These are phyloP conservation scores for Saturnispora bothae DNA, from an alignment of 805 yeast species.

Conservation along the genomic window DNA sequence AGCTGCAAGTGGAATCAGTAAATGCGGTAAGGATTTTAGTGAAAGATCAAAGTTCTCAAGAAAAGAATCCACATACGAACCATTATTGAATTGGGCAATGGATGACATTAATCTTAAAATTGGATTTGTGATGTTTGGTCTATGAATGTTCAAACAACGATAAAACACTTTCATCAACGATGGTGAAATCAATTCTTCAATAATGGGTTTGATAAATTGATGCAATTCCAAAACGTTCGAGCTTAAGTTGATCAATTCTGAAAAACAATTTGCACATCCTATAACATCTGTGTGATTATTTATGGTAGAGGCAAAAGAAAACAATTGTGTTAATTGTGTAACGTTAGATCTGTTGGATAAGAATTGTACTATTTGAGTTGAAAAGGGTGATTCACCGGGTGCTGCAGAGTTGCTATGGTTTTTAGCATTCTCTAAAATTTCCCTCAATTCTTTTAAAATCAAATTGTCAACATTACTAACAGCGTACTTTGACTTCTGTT, in stretches of 20 bases:
- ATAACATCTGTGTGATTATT: conserved; percentile 46
- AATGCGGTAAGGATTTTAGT: conserved; percentile 48
- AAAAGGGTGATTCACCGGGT: neutral
- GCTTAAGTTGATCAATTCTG: conserved; percentile 26
- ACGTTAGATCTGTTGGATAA: conserved; percentile 23
- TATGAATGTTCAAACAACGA: conserved; percentile 49
- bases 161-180: conserved; percentile 54
- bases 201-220: conserved; percentile 28
- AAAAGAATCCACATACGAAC: conserved; percentile 45
- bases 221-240: conserved; percentile 13
- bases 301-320: conserved; percentile 34
- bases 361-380: conserved; percentile 19
- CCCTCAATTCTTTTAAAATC: conserved; percentile 11
- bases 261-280: conserved; percentile 32
- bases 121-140: conserved; percentile 52
- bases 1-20: conserved; percentile 35
- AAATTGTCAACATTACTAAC: conserved; percentile 2
- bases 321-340: conserved; percentile 28
- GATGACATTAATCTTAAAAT: conserved; percentile 45
- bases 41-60: conserved; percentile 59
- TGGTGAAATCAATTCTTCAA: conserved; percentile 41
- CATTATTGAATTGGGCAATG: conserved; percentile 39
- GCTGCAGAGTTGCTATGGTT: neutral
- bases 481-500: conserved; percentile 4
- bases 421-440: conserved; percentile 13